Percentiles rank a stretch among this genome's conserved stretches.
Evolutionary conservation across 1,284 basidiomycete genomes (phyloP).

Genomic region (Ustilago bromivora): DNA sequence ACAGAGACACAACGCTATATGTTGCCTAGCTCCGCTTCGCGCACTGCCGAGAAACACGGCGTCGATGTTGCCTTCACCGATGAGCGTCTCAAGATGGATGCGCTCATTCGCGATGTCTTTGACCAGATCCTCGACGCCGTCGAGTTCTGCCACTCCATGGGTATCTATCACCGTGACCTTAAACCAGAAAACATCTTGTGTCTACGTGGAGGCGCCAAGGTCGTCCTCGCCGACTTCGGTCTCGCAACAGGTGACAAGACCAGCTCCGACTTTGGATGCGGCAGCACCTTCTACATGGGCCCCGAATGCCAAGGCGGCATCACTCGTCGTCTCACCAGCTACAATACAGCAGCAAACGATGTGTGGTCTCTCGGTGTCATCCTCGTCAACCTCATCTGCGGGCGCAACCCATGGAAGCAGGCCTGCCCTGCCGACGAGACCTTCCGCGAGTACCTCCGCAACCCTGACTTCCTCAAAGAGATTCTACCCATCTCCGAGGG

Average conservation of each 20-base stretch:
- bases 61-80: slow-evolving; percentile 50
- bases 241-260: slow-evolving; percentile 89
- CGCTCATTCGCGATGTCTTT: slow-evolving; percentile 65
- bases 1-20: slow-evolving; percentile 77
- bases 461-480: slow-evolving; percentile 65
- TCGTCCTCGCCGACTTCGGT: slow-evolving; percentile 95
- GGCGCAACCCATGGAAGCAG: slow-evolving; percentile 86
- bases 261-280: slow-evolving; percentile 93
- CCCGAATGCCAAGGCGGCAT: slow-evolving; percentile 94
- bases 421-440: slow-evolving; percentile 80
- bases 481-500: slow-evolving; percentile 68
- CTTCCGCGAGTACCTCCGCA: slow-evolving; percentile 72
- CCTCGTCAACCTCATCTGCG: slow-evolving; percentile 89
- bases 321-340: slow-evolving; percentile 73
- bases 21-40: slow-evolving; percentile 65
- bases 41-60: slow-evolving; percentile 38
- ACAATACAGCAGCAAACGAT: slow-evolving; percentile 80
- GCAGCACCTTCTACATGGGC: slow-evolving; percentile 96
- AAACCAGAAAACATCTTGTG: slow-evolving; percentile 98
- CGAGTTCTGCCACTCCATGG: slow-evolving; percentile 79
- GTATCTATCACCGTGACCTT: slow-evolving; percentile 94
- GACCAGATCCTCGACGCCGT: slow-evolving; percentile 85
- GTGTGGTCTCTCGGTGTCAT: slow-evolving; percentile 94
- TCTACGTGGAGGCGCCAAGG: slow-evolving; percentile 78
- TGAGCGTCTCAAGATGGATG: slow-evolving; percentile 59